These are phyloP conservation scores for Suhomyces pyralidae DNA, from an alignment of 805 yeast genomes.

Conservation along the genomic window DNA sequence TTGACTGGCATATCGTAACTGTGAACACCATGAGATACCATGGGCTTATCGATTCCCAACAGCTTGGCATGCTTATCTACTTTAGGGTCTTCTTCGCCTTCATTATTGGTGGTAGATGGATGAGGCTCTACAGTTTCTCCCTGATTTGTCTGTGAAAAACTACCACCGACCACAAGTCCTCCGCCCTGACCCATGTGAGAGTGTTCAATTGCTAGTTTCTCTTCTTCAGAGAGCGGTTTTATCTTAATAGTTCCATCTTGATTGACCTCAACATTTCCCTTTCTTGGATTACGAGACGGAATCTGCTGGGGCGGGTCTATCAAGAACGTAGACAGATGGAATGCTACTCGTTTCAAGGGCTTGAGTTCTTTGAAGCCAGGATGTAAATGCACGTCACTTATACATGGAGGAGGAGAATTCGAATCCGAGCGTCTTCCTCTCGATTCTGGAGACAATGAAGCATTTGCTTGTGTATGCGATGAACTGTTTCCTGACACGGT, in stretches of 20 bases:
- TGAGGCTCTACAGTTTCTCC: background rate
- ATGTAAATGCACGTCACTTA: conserved; percentile 1
- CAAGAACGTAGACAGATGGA: conserved; percentile 40
- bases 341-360: conserved; percentile 42
- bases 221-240: conserved; percentile 55
- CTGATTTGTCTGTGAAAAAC: conserved; percentile 45
- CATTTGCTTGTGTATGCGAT: background rate
- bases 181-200: conserved; percentile 46
- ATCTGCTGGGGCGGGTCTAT: conserved; percentile 86
- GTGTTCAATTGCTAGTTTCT: conserved; percentile 42
- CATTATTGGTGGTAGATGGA: conserved; percentile 3
- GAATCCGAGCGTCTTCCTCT: background rate
- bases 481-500: conserved; percentile 1
- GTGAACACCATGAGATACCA: conserved; percentile 16
- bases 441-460: background rate
- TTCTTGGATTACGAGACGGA: conserved; percentile 78
- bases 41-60: conserved; percentile 33
- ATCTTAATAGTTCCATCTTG: conserved; percentile 53
- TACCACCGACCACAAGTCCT: conserved; percentile 78
- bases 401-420: conserved; percentile 1
- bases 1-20: conserved; percentile 34
- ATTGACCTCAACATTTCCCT: conserved; percentile 66
- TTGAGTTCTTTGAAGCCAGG: conserved; percentile 31
- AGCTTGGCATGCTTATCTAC: conserved; percentile 23
- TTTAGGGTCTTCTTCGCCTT: conserved; percentile 17